Conservation (phyloP, 768 basidiomycete genomes). For the Hysterangium stoloniferum region DNA sequence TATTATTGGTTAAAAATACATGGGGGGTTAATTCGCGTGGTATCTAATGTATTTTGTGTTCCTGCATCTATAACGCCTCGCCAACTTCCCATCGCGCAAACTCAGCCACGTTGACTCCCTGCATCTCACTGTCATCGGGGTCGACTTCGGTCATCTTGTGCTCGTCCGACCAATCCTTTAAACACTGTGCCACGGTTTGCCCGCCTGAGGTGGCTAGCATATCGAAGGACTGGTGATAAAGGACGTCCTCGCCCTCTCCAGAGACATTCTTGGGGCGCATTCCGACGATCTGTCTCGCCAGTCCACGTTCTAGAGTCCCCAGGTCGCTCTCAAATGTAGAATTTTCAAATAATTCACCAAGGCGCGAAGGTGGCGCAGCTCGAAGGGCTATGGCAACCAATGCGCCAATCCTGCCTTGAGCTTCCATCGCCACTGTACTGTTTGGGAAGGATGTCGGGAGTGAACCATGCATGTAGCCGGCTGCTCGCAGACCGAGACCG, state of each 20-base stretch:
- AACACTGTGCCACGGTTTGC: conserved; percentile 26
- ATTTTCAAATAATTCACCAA: conserved; percentile 37
- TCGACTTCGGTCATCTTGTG: conserved; percentile 34
- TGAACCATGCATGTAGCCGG: conserved; percentile 57
- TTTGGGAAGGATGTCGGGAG: conserved; percentile 21
- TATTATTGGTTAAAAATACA: too few species aligned
- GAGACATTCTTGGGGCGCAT: conserved; percentile 58
- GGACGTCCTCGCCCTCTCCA: conserved; percentile 38
- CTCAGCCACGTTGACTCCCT: conserved; percentile 22
- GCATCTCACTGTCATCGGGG: conserved; percentile 3
- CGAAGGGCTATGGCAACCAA: conserved; percentile 50
- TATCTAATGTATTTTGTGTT: too few species aligned
- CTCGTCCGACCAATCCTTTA: conserved; percentile 48
- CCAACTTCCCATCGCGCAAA: conserved; percentile 27
- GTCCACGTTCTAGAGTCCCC: conserved; percentile 54
- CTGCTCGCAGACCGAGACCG: conserved; percentile 37
- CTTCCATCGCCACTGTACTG: conserved; percentile 17
- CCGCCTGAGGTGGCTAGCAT: conserved; percentile 19
- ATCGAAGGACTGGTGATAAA: conserved; percentile 70
- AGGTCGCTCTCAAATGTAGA: conserved; percentile 50
- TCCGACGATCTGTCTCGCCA: conserved; percentile 83
- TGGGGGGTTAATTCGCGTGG: too few species aligned
- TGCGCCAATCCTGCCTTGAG: conserved; percentile 52
- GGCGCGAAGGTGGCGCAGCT: conserved; percentile 31
- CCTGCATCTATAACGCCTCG: background rate